These are phyloP conservation scores for Trichaptum fuscoviolaceum DNA, from an alignment of 768 basidiomycete species.

Conservation along the genomic window DNA sequence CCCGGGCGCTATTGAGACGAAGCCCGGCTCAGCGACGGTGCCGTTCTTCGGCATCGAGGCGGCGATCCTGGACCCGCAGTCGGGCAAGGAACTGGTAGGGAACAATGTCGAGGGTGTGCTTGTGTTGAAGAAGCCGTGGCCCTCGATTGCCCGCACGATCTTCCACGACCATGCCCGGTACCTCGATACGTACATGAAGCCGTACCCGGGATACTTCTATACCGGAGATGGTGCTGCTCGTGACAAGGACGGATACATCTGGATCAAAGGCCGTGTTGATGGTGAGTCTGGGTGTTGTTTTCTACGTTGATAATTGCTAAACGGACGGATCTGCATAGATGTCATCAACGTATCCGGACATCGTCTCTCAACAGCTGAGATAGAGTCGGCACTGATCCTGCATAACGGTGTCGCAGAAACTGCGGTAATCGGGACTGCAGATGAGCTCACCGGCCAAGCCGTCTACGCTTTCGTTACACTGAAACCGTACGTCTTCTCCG, in stretches of 20 bases:
- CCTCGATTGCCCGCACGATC: conserved; percentile 89
- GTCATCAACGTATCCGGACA: conserved; percentile 99
- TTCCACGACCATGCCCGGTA: conserved; percentile 89
- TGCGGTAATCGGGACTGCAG: conserved; percentile 82
- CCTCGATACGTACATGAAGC: conserved; percentile 75
- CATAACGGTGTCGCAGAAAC: conserved; percentile 97
- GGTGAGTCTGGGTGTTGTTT: conserved; percentile 39
- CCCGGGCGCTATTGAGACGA: conserved; percentile 93
- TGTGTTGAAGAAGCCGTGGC: conserved; percentile 85
- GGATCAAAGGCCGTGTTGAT: conserved; percentile 98
- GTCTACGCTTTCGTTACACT: conserved; percentile 93
- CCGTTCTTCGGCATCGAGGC: conserved; percentile 96
- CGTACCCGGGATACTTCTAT: conserved; percentile 89
- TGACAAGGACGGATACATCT: conserved; percentile 94
- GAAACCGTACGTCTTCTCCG: conserved; percentile 88
- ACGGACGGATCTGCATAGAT: conserved; percentile 38
- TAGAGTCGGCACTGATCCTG: conserved; percentile 92
- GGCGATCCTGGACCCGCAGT: conserved; percentile 79
- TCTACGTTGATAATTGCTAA: conserved; percentile 6
- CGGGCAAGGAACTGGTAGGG: conserved; percentile 72
- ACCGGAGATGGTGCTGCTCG: conserved; percentile 97
- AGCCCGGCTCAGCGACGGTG: conserved; percentile 94
- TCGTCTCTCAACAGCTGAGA: conserved; percentile 94
- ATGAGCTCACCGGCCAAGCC: conserved; percentile 89
- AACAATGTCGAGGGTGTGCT: conserved; percentile 89